phyloP scores from a whole-genome alignment of 495 filamentous ascomycete genomes.

The Xylaria bambusicola region DNA sequence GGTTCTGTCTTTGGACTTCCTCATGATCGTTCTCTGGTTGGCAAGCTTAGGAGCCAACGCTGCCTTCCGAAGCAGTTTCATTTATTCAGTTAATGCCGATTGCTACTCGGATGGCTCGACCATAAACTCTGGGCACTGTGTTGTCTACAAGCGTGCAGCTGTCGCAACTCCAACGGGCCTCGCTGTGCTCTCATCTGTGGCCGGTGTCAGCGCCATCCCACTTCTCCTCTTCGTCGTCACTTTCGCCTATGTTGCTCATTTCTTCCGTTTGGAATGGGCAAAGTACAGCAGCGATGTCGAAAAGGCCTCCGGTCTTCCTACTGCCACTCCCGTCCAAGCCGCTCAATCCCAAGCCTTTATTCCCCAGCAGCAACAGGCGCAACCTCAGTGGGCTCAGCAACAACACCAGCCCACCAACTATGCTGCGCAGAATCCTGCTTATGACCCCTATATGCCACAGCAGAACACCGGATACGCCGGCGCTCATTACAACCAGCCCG shows the following conservation, averaged over 20 bases:
- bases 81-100: constrained; percentile 26
- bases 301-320: constrained; percentile 34
- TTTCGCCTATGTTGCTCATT: constrained; percentile 44
- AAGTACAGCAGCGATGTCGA: constrained; percentile 30
- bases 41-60: constrained; percentile 48
- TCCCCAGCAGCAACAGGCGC: constrained; percentile 22
- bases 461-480: constrained; percentile 26
- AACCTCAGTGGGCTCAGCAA: constrained; percentile 28
- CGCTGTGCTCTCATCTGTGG: constrained; percentile 39
- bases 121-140: constrained; percentile 40
- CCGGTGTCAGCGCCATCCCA: constrained; percentile 45
- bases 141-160: constrained; percentile 30
- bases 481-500: constrained; percentile 20
- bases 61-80: constrained; percentile 42
- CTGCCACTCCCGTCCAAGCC: background rate
- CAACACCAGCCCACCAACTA: constrained; percentile 24
- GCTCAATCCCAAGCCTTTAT: background rate
- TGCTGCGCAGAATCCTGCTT: constrained; percentile 21
- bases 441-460: constrained; percentile 24
- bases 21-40: constrained; percentile 51
- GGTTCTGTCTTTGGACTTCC: constrained; percentile 44
- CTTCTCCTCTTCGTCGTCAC: constrained; percentile 49
- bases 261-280: constrained; percentile 38
- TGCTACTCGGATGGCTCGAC: constrained; percentile 44
- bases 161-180: constrained; percentile 32